Evolutionary conservation across 768 basidiomycete species (phyloP), one percentile per base, ranked within the genome.

Genomic region (Auriculariales sp.): DNA sequence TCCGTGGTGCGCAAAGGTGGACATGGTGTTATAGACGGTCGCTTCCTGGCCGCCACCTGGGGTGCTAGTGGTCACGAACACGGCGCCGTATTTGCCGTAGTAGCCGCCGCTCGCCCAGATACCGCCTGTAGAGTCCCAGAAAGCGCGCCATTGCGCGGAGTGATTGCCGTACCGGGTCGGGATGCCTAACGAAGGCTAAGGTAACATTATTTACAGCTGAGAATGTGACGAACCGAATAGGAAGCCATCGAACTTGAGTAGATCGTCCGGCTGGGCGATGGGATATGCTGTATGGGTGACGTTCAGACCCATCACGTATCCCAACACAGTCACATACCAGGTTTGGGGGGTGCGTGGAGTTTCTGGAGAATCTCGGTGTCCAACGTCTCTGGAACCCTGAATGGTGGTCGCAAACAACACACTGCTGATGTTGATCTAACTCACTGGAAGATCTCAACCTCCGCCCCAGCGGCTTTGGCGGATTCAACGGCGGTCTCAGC

Each of bases 81-180:
- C 65, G 12, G 79, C 72, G 2, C 74, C 88, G 55, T 76, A 80
- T 63, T 92, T 93, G 56, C 88, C 89, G 15, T 71, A 64, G 47
- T 92, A 68, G 1, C 64, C 68, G 19, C 86, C 79, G 0, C 50
- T 22, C 0, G 51, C 57, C 85, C 86, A 88, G 28, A 84, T 70
- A 1, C 62, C 57, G 49, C 87, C 85, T 6, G 85, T 87, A 4
- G 71, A 60, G 54, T 90, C 86, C 77, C 83, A 88, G 66, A 91
- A 82, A 0, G 71, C 61, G 81, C 75, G 84, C 78, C 78, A 83
- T 57, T 92, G 89, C 2, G 70, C 83, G 24, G 88, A 77, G 63
- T 86, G 79, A 58, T 74, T 79, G 34, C 89, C 89, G 65, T 75
- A 93, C 57, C 89, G 81, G 25, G 83, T 84, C 48, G 82, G 81